Evolutionary conservation across 495 filamentous ascomycete genomes (phyloP), one percentile per base, ranked within the genome.

Genomic region (Podospora tetraspora): DNA sequence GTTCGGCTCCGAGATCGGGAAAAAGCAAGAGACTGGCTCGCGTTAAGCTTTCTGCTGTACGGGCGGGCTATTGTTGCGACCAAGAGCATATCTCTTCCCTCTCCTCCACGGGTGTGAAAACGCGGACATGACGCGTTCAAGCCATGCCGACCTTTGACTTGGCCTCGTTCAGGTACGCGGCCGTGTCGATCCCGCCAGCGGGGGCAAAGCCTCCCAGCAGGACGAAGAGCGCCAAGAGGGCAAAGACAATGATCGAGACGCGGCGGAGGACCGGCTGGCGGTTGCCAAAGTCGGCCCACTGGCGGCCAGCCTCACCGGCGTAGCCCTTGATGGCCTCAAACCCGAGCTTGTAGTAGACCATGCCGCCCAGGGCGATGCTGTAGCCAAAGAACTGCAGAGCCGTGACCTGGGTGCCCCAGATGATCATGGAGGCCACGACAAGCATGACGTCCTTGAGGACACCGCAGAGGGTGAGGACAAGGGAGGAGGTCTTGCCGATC

Each of bases 401-500:
- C 23, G 91, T 86, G 74, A 99, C 90, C 24, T 89, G 88, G 69
- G 92, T 95, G 67, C 89, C 83, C 90, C 92, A 97, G 79, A 99
- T 90, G 69, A 91, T 75, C 86, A 97, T 95, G 66, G 92, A 97
- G 63, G 92, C 91, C 64, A 84, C 81, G 61, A 99, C 94, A 30
- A 99, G 90, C 68, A 99, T 88, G 72, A 99, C 94, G 84, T 99
- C 95, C 86, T 99, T 99, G 76, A 98, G 88, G 68, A 99, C 94
- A 83, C 95, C 95, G 80, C 92, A 98, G 62, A 99, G 91, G 56
- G 95, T 98, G 79, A 97, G 92, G 76, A 97, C 93, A 58, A 99
- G 87, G 62, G 93, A 94, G 0, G 94, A 97, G 24, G 95, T 99
- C 83, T 92, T 94, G 81, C 95, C 95, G 79, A 99, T 99, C 93